phyloP scores from a whole-genome alignment of 139 green algal species.

The Ostreobium quekettii region DNA sequence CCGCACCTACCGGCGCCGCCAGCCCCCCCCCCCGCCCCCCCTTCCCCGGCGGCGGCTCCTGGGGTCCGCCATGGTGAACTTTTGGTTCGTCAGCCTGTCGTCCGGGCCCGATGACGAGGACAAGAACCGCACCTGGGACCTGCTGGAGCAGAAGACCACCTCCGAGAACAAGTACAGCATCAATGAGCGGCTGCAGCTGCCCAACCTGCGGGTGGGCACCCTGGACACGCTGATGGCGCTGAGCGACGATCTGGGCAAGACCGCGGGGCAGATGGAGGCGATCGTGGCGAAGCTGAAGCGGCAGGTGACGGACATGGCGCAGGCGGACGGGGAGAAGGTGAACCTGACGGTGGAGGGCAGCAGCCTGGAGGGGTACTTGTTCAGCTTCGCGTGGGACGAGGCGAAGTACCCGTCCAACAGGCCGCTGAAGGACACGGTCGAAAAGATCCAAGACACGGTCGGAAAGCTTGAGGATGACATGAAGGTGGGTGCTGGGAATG shows the following conservation, averaged over 20 bases:
- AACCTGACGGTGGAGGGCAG: conserved; percentile 51
- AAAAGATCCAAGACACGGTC: conserved; percentile 78
- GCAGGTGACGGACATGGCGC: conserved; percentile 47
- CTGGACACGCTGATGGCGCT: conserved; percentile 88
- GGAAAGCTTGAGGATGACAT: conserved; percentile 90
- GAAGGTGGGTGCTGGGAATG: too few species aligned
- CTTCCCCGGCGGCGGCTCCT: too few species aligned
- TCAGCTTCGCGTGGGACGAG: conserved; percentile 89
- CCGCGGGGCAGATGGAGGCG: conserved; percentile 59
- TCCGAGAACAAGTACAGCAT: conserved; percentile 36
- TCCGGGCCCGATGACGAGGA: conserved; percentile 25
- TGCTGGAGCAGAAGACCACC: conserved; percentile 64
- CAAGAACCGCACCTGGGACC: conserved; percentile 58
- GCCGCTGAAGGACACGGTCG: conserved; percentile 81
- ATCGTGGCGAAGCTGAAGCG: conserved; percentile 82
- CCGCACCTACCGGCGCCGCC: too few species aligned
- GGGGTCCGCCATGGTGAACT: too few species aligned
- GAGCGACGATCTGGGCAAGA: conserved; percentile 87
- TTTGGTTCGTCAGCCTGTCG: conserved; percentile 72
- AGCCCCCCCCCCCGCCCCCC: too few species aligned
- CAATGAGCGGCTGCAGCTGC: conserved; percentile 74
- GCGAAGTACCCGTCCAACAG: conserved; percentile 85
- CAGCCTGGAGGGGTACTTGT: conserved; percentile 60
- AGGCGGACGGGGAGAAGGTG: conserved; percentile 17
- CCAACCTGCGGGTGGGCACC: conserved; percentile 84